phyloP scores from a whole-genome alignment of 176 grass and related monocot genomes.

The Dendrocalamus sinicus region DNA sequence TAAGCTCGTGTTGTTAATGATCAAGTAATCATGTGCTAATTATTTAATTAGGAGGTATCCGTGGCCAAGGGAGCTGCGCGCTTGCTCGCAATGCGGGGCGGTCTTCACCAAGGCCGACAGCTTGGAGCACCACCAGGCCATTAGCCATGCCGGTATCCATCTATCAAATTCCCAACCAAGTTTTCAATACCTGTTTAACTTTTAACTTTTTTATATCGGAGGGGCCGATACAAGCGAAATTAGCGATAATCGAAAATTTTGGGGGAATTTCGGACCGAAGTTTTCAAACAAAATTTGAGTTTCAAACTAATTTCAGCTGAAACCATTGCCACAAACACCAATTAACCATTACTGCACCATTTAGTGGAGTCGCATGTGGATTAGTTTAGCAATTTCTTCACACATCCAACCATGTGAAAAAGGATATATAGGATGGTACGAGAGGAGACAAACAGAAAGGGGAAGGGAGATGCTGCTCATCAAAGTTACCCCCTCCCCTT shows the following conservation, averaged over 20 bases:
- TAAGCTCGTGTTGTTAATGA: neutral
- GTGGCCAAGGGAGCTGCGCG: slow-evolving; percentile 63
- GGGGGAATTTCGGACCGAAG: too few relatives aligned
- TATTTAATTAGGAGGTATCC: slow-evolving; percentile 62
- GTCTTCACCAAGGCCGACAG: slow-evolving; percentile 82
- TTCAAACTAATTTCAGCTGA: too few relatives aligned
- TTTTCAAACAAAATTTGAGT: too few relatives aligned
- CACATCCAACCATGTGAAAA: slow-evolving; percentile 31
- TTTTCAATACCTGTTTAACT: too few relatives aligned
- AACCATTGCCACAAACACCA: too few relatives aligned
- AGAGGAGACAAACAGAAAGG: slow-evolving; percentile 55
- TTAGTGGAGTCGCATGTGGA: too few relatives aligned
- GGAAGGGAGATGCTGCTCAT: slow-evolving; percentile 48
- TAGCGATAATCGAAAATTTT: too few relatives aligned
- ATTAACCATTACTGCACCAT: too few relatives aligned
- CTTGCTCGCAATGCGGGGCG: slow-evolving; percentile 82
- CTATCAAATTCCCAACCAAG: neutral
- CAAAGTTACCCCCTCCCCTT: slow-evolving; percentile 26
- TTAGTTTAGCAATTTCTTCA: slow-evolving; percentile 19
- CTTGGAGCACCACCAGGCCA: slow-evolving; percentile 86
- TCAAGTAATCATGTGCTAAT: neutral
- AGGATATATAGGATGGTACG: neutral
- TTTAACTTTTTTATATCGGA: too few relatives aligned
- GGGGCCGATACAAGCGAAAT: too few relatives aligned
- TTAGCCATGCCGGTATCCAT: slow-evolving; percentile 70